Percentiles rank a stretch among this genome's conserved stretches.
phyloP scores from a whole-genome alignment of 108 stramenopile species.

The Nannochloropsis salina region DNA sequence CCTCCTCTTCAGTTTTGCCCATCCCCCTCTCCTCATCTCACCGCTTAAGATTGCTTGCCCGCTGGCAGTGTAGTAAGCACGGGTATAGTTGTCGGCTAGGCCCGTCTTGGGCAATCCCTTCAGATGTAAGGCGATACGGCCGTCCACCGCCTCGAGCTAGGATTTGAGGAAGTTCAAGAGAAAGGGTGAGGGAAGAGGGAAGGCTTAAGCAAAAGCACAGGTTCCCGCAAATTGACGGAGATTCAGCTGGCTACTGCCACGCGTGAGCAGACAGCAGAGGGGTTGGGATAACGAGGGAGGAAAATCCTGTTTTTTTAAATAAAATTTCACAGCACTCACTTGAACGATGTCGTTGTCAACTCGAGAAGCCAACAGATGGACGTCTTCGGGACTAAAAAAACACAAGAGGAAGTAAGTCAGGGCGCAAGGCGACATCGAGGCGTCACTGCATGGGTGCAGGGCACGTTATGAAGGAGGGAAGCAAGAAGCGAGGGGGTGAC shows the following conservation, averaged over 20 bases:
- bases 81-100: conserved; percentile 43
- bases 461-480: background rate
- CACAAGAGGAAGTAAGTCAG: background rate
- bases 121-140: conserved; percentile 36
- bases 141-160: conserved; percentile 41
- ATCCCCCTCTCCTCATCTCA: background rate
- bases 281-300: background rate
- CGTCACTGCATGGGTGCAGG: too few relatives aligned
- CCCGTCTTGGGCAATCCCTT: conserved; percentile 33
- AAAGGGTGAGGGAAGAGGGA: background rate
- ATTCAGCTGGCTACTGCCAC: too few relatives aligned
- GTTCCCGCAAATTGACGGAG: too few relatives aligned
- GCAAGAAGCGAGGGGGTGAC: background rate
- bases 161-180: background rate
- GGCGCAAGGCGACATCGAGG: background rate
- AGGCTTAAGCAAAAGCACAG: too few relatives aligned
- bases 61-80: conserved; percentile 51
- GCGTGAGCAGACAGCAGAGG: too few relatives aligned
- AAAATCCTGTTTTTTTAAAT: background rate
- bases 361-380: conserved; percentile 45
- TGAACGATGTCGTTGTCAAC: conserved; percentile 49
- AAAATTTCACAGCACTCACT: background rate
- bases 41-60: conserved; percentile 24
- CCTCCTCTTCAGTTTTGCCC: background rate
- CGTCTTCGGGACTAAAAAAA: conserved; percentile 44